Percentiles rank a stretch among this genome's conserved stretches.
Conservation (phyloP, 1,284 basidiomycete genomes). For the Ganoderma lucidum region DNA sequence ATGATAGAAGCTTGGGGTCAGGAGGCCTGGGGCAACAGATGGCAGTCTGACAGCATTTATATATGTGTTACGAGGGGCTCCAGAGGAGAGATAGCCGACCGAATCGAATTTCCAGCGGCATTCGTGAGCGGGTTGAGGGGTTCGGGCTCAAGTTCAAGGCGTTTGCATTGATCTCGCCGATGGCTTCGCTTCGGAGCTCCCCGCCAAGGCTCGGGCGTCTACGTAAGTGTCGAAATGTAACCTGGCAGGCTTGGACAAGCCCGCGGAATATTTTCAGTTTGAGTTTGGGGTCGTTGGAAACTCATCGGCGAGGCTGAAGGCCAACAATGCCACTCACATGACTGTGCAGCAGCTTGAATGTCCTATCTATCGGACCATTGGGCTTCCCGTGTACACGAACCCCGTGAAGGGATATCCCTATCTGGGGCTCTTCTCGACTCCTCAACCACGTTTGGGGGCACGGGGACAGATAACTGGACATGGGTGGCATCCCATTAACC, state of each 20-base stretch:
- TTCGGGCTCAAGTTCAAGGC: background rate
- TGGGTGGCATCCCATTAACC: background rate
- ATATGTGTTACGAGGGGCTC: background rate
- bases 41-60: background rate
- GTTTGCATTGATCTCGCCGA: background rate
- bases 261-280: too few relatives aligned
- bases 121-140: background rate
- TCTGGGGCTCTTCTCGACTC: background rate
- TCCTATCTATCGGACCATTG: background rate
- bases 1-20: background rate
- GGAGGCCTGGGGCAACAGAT: background rate
- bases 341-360: background rate
- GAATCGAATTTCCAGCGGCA: background rate
- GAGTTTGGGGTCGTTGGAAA: too few relatives aligned
- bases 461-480: background rate
- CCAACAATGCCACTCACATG: background rate
- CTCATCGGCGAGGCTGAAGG: too few relatives aligned
- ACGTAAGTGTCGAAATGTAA: too few relatives aligned
- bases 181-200: too few relatives aligned
- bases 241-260: too few relatives aligned
- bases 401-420: too few relatives aligned
- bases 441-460: background rate
- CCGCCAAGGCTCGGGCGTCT: too few relatives aligned
- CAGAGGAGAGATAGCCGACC: background rate
- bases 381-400: too few relatives aligned